These are phyloP conservation scores for Ceratorhiza oryzae-sativae DNA, from an alignment of 1,284 basidiomycete species.

Conservation along the genomic window DNA sequence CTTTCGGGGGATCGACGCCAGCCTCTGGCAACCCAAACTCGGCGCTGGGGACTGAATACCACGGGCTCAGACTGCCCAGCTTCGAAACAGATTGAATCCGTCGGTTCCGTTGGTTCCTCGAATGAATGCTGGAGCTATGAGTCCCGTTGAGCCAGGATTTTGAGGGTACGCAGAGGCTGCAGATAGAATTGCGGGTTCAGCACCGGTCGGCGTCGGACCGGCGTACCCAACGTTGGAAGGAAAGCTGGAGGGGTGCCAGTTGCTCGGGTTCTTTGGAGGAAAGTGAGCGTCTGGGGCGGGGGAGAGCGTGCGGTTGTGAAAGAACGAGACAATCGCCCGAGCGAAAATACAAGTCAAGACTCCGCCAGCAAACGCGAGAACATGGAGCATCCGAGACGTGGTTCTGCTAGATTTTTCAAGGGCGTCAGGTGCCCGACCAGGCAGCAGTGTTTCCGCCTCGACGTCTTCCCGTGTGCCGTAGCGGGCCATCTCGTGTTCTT, in stretches of 20 bases:
- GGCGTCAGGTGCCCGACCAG: neutral
- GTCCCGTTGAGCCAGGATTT: conserved; percentile 71
- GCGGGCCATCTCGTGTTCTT: conserved; percentile 5
- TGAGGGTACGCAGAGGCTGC: conserved; percentile 80
- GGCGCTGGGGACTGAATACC: conserved; percentile 51
- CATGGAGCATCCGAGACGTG: conserved; percentile 24
- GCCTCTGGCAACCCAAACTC: conserved; percentile 54
- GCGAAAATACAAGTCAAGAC: conserved; percentile 21
- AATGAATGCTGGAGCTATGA: conserved; percentile 56
- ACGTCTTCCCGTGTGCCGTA: conserved; percentile 17
- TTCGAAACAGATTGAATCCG: conserved; percentile 52
- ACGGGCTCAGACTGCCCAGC: conserved; percentile 56
- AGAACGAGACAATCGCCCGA: neutral
- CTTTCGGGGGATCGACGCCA: conserved; percentile 50
- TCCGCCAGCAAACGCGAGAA: conserved; percentile 32
- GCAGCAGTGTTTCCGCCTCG: conserved; percentile 5
- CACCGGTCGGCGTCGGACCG: conserved; percentile 84
- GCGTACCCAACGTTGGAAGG: conserved; percentile 80
- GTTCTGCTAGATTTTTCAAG: conserved; percentile 6
- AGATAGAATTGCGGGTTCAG: conserved; percentile 76
- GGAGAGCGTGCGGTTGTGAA: too few species aligned
- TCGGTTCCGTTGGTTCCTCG: conserved; percentile 43
- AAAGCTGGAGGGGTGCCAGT: conserved; percentile 70
- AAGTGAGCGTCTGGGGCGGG: conserved; percentile 52
- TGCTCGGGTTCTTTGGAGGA: conserved; percentile 75